These are phyloP conservation scores for Salvia rosmarinus DNA, from an alignment of 257 asterid genomes.

Conservation along the genomic window DNA sequence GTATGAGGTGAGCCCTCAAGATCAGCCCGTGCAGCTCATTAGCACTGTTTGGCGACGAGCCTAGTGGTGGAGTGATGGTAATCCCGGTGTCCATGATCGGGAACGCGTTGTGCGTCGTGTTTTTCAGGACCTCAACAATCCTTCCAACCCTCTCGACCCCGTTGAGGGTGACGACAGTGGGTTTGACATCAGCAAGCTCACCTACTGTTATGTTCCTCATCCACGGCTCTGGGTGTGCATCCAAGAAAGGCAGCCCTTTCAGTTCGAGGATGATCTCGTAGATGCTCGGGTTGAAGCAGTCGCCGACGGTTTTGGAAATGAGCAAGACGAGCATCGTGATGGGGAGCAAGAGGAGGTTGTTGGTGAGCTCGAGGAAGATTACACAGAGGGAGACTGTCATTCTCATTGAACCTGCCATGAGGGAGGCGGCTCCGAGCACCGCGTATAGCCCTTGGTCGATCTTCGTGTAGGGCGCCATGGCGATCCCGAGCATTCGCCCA, in stretches of 20 bases:
- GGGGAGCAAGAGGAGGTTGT: constrained; percentile 87
- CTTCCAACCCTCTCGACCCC: constrained; percentile 83
- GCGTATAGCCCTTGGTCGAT: constrained; percentile 81
- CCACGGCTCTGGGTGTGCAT: constrained; percentile 91
- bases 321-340: constrained; percentile 86
- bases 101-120: constrained; percentile 86
- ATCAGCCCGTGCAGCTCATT: constrained; percentile 72
- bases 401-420: constrained; percentile 98
- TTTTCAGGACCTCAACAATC: constrained; percentile 70
- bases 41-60: constrained; percentile 41
- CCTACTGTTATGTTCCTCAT: constrained; percentile 92
- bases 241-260: constrained; percentile 93
- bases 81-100: constrained; percentile 64
- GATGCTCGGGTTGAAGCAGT: constrained; percentile 90
- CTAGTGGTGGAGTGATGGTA: constrained; percentile 36
- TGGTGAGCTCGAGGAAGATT: constrained; percentile 90
- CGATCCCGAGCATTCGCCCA: constrained; percentile 77
- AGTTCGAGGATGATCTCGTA: constrained; percentile 84
- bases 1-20: constrained; percentile 76
- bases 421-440: constrained; percentile 93
- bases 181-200: constrained; percentile 75
- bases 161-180: constrained; percentile 59
- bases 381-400: constrained; percentile 95
- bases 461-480: constrained; percentile 77
- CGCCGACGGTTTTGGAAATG: constrained; percentile 83